phyloP scores from a whole-genome alignment of 176 grass and related monocot species.

The Rhipidocladum racemiflorum region DNA sequence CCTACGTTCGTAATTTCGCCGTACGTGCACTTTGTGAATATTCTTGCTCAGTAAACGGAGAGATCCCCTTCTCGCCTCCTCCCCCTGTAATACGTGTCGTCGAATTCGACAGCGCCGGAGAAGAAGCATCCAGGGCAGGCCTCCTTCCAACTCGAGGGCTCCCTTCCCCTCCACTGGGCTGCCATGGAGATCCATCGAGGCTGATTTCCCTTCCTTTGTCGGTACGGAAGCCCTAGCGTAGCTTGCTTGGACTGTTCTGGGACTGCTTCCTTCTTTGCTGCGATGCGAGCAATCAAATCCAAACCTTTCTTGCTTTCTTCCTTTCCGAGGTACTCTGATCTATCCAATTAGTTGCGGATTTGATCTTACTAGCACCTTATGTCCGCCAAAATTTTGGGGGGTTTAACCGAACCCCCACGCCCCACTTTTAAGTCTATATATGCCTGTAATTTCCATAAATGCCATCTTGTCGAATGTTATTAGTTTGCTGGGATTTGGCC shows the following conservation, averaged over 20 bases:
- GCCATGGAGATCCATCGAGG: not conserved
- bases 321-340: not conserved
- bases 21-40: too few relatives aligned
- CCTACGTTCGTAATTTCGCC: too few relatives aligned
- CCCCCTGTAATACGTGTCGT: too few relatives aligned
- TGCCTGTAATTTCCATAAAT: not conserved
- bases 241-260: not conserved
- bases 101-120: not conserved
- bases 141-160: not conserved
- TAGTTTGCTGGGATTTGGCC: not conserved
- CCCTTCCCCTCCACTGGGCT: not conserved
- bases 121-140: not conserved
- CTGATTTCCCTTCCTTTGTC: not conserved
- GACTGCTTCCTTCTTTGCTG: not conserved
- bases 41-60: too few relatives aligned
- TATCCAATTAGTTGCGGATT: not conserved
- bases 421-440: too few relatives aligned
- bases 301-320: not conserved
- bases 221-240: not conserved
- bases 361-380: not conserved
- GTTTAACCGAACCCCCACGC: not conserved
- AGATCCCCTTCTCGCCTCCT: too few relatives aligned
- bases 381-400: not conserved
- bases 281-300: not conserved
- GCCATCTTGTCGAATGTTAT: not conserved